Base-by-base conservation (phyloP, 129 eudicot species). In the Mikania micrantha region DNA sequence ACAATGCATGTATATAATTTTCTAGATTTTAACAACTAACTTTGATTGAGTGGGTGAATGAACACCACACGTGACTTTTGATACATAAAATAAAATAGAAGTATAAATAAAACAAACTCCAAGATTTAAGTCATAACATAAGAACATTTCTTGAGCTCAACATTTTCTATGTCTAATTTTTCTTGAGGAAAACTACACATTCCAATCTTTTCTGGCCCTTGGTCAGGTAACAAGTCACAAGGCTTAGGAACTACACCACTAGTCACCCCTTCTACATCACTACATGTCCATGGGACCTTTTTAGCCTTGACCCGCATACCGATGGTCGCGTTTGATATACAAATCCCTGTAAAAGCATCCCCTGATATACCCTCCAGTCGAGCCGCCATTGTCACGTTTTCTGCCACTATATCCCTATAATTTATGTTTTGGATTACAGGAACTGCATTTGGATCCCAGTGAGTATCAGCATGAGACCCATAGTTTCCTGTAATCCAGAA, bases 401-500 rank as follows among this genome's bases (percentile, higher is more conserved):
- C 91, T 4, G 93, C 93, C 52, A 85, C 87, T 48, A 89, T 76
- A 15, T 89, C 84, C 60, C 77, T 67, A 54, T 89, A 89, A 52
- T 89, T 89, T 32, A 89, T 85, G 67, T 82, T 78, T 4, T 80
- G 75, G 52, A 89, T 83, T 58, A 73, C 67, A 0, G 96, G 96
- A 21, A 81, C 1, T 0, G 90, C 96, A 1, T 89, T 79, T 6
- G 93, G 96, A 60, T 89, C 93, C 39, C 78, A 89, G 42, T 85
- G 78, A 47, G 64, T 75, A 39, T 89, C 96, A 7, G 90, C 79
- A 12, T 89, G 96, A 12, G 93, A 85, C 4, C 96, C 96, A 11
- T 89, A 89, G 64, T 85, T 77, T 31, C 96, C 96, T 0, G 93
- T 89, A 67, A 89, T 89, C 96, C 93, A 85, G 52, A 89, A 90